Conservation (phyloP, 1,284 basidiomycete genomes). For the Fomitopsis betulina region DNA sequence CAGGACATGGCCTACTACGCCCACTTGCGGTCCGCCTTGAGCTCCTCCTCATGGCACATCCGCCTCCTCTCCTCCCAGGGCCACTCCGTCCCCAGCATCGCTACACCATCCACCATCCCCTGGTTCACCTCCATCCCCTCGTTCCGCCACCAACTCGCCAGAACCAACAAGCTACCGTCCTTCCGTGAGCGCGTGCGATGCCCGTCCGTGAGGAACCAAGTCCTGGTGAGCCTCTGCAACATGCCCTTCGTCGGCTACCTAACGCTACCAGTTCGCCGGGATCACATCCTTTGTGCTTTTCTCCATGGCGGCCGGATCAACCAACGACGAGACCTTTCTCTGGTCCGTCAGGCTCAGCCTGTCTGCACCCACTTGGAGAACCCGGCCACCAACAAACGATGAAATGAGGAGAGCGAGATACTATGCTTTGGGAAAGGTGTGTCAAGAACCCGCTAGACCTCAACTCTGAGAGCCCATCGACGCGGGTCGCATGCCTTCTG, state of each 20-base stretch:
- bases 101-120: not conserved
- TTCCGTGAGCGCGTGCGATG: constrained; percentile 30
- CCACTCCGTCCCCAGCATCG: not conserved
- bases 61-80: constrained; percentile 1
- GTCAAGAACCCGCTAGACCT: not conserved
- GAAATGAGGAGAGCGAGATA: constrained; percentile 29
- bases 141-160: constrained; percentile 5
- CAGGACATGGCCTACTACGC: not conserved
- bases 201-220: constrained; percentile 32
- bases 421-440: not conserved
- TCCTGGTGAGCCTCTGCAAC: constrained; percentile 30
- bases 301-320: constrained; percentile 30
- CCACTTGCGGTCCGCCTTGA: not conserved
- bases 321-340: constrained; percentile 34
- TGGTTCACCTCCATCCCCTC: constrained; percentile 7
- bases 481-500: not conserved
- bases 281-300: constrained; percentile 29
- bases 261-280: constrained; percentile 23
- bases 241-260: not conserved
- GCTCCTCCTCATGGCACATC: not conserved
- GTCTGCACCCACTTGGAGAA: constrained; percentile 12
- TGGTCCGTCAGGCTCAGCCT: constrained; percentile 22
- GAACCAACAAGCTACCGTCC: constrained; percentile 5
- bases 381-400: constrained; percentile 21
- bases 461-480: too few species aligned